These are phyloP conservation scores for Pholiota conissans DNA, from an alignment of 768 basidiomycete genomes.

Conservation along the genomic window DNA sequence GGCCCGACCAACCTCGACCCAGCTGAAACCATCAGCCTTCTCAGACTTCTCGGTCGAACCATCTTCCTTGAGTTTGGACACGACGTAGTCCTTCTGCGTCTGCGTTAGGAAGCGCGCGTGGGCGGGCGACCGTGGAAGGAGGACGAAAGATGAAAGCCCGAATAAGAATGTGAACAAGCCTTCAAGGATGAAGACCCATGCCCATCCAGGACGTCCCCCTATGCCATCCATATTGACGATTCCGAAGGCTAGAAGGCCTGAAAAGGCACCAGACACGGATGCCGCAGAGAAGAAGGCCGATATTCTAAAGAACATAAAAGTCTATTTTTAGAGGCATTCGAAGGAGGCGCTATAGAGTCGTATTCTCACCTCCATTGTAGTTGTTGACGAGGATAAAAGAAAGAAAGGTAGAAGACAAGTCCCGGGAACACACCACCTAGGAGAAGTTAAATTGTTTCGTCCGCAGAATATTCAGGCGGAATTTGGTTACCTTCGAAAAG, in stretches of 20 bases:
- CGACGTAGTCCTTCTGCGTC: constrained; percentile 49
- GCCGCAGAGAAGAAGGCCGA: constrained; percentile 52
- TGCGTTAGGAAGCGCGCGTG: constrained; percentile 49
- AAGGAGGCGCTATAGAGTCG: background rate
- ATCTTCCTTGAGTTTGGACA: constrained; percentile 39
- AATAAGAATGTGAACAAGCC: constrained; percentile 64
- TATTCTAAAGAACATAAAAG: constrained; percentile 38
- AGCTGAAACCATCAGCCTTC: constrained; percentile 47
- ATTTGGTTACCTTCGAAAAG: constrained; percentile 40
- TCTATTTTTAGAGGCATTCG: constrained; percentile 9
- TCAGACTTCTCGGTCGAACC: constrained; percentile 37
- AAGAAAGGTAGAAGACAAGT: constrained; percentile 56
- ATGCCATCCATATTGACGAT: constrained; percentile 66
- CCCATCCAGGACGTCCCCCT: constrained; percentile 57
- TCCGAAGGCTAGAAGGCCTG: constrained; percentile 65
- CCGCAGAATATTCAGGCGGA: background rate
- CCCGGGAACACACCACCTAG: constrained; percentile 57
- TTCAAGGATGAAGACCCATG: constrained; percentile 70
- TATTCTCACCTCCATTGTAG: constrained; percentile 45
- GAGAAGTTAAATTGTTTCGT: too few species aligned
- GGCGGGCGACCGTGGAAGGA: constrained; percentile 37
- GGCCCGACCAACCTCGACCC: constrained; percentile 51
- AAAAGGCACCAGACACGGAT: constrained; percentile 65
- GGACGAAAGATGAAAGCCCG: constrained; percentile 48
- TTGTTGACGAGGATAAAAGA: constrained; percentile 51